These are phyloP conservation scores for Boletellus deceptivus DNA, from an alignment of 1,284 basidiomycete genomes.

Conservation along the genomic window DNA sequence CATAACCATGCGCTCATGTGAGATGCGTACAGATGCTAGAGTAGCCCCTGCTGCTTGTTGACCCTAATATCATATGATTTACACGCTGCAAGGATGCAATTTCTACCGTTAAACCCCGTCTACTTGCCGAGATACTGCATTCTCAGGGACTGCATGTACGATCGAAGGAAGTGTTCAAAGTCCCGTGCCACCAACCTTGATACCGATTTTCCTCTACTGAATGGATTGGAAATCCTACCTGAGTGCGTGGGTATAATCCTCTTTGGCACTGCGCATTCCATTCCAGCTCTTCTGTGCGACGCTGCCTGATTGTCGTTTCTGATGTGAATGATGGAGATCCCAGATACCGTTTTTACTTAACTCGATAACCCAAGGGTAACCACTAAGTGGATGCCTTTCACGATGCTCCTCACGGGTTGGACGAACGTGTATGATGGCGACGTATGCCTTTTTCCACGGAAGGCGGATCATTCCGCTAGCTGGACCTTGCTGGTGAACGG, in stretches of 20 bases:
- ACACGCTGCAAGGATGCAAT: neutral
- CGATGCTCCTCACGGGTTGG: too few relatives aligned
- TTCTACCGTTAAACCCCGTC: neutral
- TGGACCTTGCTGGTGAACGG: too few relatives aligned
- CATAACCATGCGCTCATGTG: slow-evolving; percentile 12
- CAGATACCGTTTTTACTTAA: neutral
- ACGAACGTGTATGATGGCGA: too few relatives aligned
- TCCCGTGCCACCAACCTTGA: neutral
- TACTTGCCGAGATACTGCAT: too few relatives aligned
- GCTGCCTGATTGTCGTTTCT: neutral
- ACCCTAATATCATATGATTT: slow-evolving; percentile 17
- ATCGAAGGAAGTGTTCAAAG: neutral
- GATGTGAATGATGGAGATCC: slow-evolving; percentile 2
- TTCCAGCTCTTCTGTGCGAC: neutral
- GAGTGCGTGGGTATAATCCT: neutral
- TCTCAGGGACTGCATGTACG: neutral
- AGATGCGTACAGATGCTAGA: slow-evolving; percentile 17
- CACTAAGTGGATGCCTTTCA: neutral
- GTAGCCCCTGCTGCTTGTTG: slow-evolving; percentile 10
- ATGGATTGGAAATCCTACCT: neutral
- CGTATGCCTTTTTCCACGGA: too few relatives aligned
- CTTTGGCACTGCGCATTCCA: too few relatives aligned
- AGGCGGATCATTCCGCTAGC: too few relatives aligned
- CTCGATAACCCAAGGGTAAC: neutral
- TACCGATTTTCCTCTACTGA: neutral